A percentile compares a stretch with the other conserved stretches of the same genome.
Conservation (phyloP, 352 stramenopile species). For the Pythium guiyangense region DNA sequence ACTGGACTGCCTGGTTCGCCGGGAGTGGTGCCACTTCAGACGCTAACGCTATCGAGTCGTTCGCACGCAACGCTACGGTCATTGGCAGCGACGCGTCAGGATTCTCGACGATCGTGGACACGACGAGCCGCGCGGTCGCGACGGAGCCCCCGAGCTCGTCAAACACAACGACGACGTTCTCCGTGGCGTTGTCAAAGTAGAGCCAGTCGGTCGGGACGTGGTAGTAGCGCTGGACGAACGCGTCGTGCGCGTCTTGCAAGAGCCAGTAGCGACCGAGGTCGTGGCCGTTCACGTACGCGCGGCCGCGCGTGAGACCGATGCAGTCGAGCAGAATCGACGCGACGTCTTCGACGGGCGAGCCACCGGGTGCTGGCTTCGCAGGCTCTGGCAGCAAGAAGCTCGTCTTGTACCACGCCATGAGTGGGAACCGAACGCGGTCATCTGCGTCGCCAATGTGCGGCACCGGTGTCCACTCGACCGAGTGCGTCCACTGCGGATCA, state of each 20-base stretch:
- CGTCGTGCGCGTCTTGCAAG: constrained; percentile 32
- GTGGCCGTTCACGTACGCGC: constrained; percentile 59
- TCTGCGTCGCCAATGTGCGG: constrained; percentile 3
- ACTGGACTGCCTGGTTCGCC: too few relatives aligned
- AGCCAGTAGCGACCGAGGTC: constrained; percentile 69
- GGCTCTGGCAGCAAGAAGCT: constrained; percentile 27
- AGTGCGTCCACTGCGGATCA: constrained; percentile 34
- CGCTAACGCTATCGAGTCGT: too few relatives aligned
- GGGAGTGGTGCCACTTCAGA: too few relatives aligned
- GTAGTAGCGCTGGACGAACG: constrained; percentile 69
- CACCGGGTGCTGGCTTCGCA: constrained; percentile 6
- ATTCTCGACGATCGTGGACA: constrained; percentile 39
- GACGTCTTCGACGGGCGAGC: constrained; percentile 17
- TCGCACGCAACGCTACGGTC: too few relatives aligned
- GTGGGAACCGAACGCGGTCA: constrained; percentile 9
- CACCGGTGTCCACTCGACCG: constrained; percentile 38
- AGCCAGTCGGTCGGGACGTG: constrained; percentile 60
- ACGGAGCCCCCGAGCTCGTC: constrained; percentile 56
- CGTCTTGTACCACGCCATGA: constrained; percentile 55
- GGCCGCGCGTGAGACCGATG: constrained; percentile 50
- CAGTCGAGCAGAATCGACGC: constrained; percentile 56
- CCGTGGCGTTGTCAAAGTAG: constrained; percentile 13
- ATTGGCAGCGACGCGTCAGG: constrained; percentile 5
- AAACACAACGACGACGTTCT: constrained; percentile 58
- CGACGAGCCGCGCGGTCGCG: constrained; percentile 36